Evolutionary conservation across 305 asterid genomes (phyloP).

Genomic region (Andrographis paniculata): DNA sequence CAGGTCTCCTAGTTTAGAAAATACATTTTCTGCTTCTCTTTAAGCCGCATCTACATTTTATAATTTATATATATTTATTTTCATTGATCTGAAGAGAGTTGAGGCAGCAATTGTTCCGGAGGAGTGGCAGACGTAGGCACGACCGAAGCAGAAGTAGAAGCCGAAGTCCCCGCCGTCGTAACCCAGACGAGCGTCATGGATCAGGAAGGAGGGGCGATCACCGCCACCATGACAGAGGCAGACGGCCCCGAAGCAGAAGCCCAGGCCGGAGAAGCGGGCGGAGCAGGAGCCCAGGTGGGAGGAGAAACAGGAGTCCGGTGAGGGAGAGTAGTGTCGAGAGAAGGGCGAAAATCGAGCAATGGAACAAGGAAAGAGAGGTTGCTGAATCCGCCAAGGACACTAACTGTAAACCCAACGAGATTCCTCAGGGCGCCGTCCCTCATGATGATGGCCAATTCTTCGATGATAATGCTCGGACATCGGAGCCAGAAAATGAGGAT

Average conservation of each 20-base stretch:
- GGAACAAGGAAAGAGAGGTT: constrained; percentile 80
- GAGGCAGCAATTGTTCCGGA: constrained; percentile 56
- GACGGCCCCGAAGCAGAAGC: constrained; percentile 80
- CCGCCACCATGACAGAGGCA: constrained; percentile 56
- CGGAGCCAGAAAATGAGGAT: constrained; percentile 34
- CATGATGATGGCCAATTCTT: constrained; percentile 24
- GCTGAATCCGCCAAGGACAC: constrained; percentile 31
- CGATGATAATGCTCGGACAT: constrained; percentile 24
- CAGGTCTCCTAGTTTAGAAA: constrained; percentile 26
- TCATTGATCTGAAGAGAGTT: constrained; percentile 39
- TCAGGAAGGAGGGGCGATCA: constrained; percentile 59
- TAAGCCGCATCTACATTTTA: not conserved
- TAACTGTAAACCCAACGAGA: constrained; percentile 21
- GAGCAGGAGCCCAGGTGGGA: constrained; percentile 67
- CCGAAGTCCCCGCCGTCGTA: constrained; percentile 52
- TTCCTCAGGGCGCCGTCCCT: constrained; percentile 19
- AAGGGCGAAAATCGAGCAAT: constrained; percentile 78
- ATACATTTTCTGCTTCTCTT: not conserved
- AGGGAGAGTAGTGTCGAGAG: constrained; percentile 81
- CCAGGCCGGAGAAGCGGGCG: constrained; percentile 63
- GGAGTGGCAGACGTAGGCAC: constrained; percentile 38
- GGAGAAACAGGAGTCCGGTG: constrained; percentile 72
- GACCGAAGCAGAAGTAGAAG: constrained; percentile 84
- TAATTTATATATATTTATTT: constrained; percentile 16
- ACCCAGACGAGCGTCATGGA: constrained; percentile 58